Percentiles rank a stretch among this genome's conserved stretches.
phyloP scores from a whole-genome alignment of 1,139 yeast genomes.

The Protomyces inundatus region DNA sequence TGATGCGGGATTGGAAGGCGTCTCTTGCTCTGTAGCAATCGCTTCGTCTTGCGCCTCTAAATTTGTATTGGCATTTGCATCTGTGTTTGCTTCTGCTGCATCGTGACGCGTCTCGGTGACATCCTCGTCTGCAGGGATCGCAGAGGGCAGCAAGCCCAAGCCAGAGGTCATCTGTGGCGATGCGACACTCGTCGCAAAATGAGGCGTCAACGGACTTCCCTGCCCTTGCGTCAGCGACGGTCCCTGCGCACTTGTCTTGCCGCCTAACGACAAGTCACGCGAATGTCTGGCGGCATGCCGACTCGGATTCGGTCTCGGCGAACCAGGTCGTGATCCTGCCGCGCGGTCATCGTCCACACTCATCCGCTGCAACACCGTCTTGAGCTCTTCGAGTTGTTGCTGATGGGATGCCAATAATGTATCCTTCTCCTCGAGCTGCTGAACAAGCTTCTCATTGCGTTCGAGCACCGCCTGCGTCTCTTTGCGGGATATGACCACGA shows the following conservation, averaged over 20 bases:
- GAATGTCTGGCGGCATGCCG: conserved; percentile 8
- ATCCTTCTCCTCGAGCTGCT: conserved; percentile 69
- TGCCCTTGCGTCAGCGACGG: not conserved
- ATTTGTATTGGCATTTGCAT: not conserved
- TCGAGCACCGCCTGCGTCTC: conserved; percentile 41
- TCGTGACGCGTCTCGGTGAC: not conserved
- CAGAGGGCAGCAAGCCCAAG: not conserved
- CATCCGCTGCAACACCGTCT: conserved; percentile 50
- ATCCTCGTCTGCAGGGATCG: not conserved
- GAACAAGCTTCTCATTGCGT: conserved; percentile 52
- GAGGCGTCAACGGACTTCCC: conserved; percentile 12
- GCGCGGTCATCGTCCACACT: conserved; percentile 36
- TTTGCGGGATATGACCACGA: conserved; percentile 62
- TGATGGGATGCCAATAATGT: conserved; percentile 59
- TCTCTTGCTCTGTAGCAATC: no score
- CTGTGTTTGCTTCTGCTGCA: not conserved
- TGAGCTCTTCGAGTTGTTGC: conserved; percentile 65
- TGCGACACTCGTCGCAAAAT: conserved; percentile 4
- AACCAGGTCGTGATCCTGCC: conserved; percentile 4
- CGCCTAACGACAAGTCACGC: not conserved
- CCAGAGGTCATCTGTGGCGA: not conserved
- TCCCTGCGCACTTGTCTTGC: not conserved
- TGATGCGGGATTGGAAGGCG: no score
- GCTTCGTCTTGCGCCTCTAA: no score
- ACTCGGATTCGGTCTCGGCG: conserved; percentile 11